Evolutionary conservation across 306 rosid species (phyloP), one percentile per base, ranked within the genome.

Genomic region (Sechiopsis laciniata): DNA sequence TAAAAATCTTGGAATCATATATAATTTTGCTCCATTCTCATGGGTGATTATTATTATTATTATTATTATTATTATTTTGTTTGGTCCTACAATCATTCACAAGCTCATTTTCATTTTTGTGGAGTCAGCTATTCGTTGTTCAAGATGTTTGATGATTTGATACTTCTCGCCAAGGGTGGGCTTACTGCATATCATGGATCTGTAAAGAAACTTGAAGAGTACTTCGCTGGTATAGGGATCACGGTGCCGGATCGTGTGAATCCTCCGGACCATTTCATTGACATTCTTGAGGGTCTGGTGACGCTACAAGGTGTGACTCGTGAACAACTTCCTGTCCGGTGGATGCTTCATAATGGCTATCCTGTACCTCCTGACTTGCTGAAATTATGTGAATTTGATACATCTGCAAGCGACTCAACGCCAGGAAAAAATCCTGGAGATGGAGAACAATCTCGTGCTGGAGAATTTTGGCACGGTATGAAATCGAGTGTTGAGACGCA

Each of bases 291-390:
- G 81, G 93, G 96, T 54, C 65, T 90, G 60, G 96, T 81, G 79
- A 90, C 83, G 68, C 85, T 89, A 84, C 58, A 83, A 19, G 80
- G 81, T 54, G 96, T 87, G 70, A 83, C 82, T 45, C 72, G 76
- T 69, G 76, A 90, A 74, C 87, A 90, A 64, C 91, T 90, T 69
- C 96, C 96, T 10, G 86, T 90, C 26, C 82, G 90, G 72, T 90
- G 96, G 96, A 90, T 90, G 96, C 85, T 87, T 74, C 93, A 90
- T 78, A 90, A 90, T 55, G 89, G 93, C 67, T 90, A 90, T 71
- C 60, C 89, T 13, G 81, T 90, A 53, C 96, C 96, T 17, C 83
- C 86, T 9, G 96, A 90, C 78, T 80, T 90, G 91, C 89, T 87
- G 79, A 90, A 87, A 78, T 74, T 37, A 53, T 80, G 82, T 81